These are phyloP conservation scores for Penicillium simplicissimum DNA, from an alignment of 495 filamentous ascomycete genomes.

Conservation along the genomic window DNA sequence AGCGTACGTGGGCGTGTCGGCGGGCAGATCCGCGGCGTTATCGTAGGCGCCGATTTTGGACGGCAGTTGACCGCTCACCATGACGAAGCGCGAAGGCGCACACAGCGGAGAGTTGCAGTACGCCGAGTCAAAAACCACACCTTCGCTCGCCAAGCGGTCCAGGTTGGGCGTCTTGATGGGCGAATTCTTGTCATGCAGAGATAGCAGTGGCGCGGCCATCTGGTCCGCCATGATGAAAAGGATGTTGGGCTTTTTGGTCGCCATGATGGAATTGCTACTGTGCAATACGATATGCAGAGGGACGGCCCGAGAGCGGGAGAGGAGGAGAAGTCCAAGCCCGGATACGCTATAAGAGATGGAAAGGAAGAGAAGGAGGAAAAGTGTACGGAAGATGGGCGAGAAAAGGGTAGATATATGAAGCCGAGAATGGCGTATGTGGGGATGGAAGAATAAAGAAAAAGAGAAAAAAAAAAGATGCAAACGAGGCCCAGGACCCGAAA, in stretches of 20 bases:
- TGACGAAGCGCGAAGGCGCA: slow-evolving; percentile 82
- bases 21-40: slow-evolving; percentile 74
- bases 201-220: slow-evolving; percentile 80
- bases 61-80: slow-evolving; percentile 84
- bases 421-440: slow-evolving; percentile 20
- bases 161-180: slow-evolving; percentile 85
- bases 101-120: slow-evolving; percentile 91
- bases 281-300: background rate
- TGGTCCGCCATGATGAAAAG: slow-evolving; percentile 93
- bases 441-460: slow-evolving; percentile 18
- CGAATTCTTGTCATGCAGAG: slow-evolving; percentile 77
- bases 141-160: slow-evolving; percentile 72
- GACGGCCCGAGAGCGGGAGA: background rate
- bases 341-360: background rate
- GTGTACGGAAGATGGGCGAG: background rate
- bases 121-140: slow-evolving; percentile 82
- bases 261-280: slow-evolving; percentile 43
- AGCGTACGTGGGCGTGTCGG: slow-evolving; percentile 80
- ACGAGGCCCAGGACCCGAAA: slow-evolving; percentile 5
- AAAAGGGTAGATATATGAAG: slow-evolving; percentile 21
- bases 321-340: slow-evolving; percentile 5
- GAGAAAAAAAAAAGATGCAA: slow-evolving; percentile 8
- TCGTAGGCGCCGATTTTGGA: slow-evolving; percentile 86
- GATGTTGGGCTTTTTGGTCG: slow-evolving; percentile 64
- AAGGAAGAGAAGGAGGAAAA: background rate